Percentiles rank a stretch among this genome's conserved stretches.
phyloP scores from a whole-genome alignment of 202 grass and related monocot species.

The Zoysia matrella region DNA sequence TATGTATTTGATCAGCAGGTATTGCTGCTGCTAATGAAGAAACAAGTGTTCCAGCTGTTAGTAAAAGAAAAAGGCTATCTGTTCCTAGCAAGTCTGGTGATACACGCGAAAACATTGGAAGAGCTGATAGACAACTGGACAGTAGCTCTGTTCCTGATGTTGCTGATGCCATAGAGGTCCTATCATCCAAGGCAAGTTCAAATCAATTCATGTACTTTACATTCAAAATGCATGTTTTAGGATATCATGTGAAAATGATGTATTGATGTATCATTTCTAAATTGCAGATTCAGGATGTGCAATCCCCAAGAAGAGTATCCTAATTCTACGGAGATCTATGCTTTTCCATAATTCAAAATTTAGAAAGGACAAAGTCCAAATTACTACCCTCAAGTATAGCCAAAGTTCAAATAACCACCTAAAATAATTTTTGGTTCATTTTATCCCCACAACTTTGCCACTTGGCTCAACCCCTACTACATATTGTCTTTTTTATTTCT shows the following conservation, averaged over 20 bases:
- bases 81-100: constrained; percentile 39
- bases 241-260: background rate
- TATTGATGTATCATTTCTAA: constrained; percentile 5
- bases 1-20: constrained; percentile 35
- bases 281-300: constrained; percentile 70
- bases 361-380: background rate
- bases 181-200: constrained; percentile 81
- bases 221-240: constrained; percentile 27
- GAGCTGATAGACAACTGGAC: constrained; percentile 45
- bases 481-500: too few species aligned
- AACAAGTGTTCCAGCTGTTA: constrained; percentile 38
- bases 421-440: too few species aligned
- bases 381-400: too few species aligned
- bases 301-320: constrained; percentile 65
- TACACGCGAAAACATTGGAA: constrained; percentile 42
- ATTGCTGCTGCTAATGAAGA: constrained; percentile 38
- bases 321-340: constrained; percentile 35
- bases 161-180: constrained; percentile 82
- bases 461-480: too few species aligned
- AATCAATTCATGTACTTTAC: constrained; percentile 21
- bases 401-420: too few species aligned
- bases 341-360: constrained; percentile 1
- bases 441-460: too few species aligned
- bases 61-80: constrained; percentile 61
- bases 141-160: constrained; percentile 67